Evolutionary conservation across 352 stramenopile genomes (phyloP).

Genomic region (Pseudoperonospora humuli): DNA sequence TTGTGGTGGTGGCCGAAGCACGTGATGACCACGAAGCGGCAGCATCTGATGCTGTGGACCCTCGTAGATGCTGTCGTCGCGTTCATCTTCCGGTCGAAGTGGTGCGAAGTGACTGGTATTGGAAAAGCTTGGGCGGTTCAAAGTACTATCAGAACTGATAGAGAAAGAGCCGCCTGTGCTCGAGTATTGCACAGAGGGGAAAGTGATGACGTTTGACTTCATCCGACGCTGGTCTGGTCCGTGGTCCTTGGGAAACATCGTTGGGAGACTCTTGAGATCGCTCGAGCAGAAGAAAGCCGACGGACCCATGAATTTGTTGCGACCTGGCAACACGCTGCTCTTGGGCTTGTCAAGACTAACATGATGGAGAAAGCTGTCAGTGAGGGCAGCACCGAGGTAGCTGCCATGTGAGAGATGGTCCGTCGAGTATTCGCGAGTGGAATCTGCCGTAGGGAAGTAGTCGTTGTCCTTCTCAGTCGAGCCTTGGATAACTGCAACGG

Average conservation of each 20-base stretch:
- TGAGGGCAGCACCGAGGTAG: constrained; percentile 9
- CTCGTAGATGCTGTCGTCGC: constrained; percentile 22
- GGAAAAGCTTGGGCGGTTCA: constrained; percentile 14
- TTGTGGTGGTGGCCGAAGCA: constrained; percentile 52
- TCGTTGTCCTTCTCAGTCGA: constrained; percentile 29
- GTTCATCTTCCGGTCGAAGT: constrained; percentile 22
- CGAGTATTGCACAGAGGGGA: constrained; percentile 20
- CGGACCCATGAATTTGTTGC: constrained; percentile 34
- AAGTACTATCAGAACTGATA: constrained; percentile 21
- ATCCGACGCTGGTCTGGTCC: constrained; percentile 18
- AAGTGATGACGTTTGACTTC: constrained; percentile 13
- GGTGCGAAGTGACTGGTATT: constrained; percentile 25
- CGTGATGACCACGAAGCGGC: constrained; percentile 26
- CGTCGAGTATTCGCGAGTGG: constrained; percentile 15
- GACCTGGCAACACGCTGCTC: constrained; percentile 7
- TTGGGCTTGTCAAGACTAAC: constrained; percentile 33
- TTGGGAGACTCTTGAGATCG: constrained; percentile 22
- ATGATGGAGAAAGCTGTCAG: constrained; percentile 31
- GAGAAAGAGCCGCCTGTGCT: constrained; percentile 13
- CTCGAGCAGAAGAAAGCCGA: constrained; percentile 28
- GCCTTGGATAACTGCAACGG: background rate
- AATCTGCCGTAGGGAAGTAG: constrained; percentile 29
- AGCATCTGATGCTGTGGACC: constrained; percentile 25
- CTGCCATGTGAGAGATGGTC: constrained; percentile 12
- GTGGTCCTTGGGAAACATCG: constrained; percentile 35